phyloP scores from a whole-genome alignment of 169 alveolate species.

The Babesia gibsoni region DNA sequence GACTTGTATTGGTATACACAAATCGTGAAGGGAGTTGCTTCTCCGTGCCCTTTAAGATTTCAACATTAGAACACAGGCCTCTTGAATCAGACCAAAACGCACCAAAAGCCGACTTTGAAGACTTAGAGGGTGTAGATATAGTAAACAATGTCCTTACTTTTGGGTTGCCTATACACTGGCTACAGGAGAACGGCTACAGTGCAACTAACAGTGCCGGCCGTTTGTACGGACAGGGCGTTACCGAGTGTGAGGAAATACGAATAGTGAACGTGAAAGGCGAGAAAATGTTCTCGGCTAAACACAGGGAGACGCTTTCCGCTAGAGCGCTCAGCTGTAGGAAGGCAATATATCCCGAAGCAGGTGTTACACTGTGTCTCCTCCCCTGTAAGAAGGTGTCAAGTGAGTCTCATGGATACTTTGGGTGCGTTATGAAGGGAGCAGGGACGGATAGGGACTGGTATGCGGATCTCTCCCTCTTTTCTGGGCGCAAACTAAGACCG shows the following conservation, averaged over 20 bases:
- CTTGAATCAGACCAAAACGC: neutral
- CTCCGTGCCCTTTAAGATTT: neutral
- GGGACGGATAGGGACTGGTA: neutral
- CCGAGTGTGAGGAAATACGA: too few relatives aligned
- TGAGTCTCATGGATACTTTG: neutral
- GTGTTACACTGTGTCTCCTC: neutral
- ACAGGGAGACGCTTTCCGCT: too few relatives aligned
- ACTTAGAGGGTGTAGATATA: neutral
- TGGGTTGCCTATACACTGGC: constrained; percentile 9
- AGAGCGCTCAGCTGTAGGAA: too few relatives aligned
- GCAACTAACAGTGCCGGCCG: neutral
- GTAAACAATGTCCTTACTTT: neutral
- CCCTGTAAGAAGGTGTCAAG: neutral
- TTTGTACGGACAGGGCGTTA: too few relatives aligned
- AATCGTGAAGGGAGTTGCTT: constrained; percentile 8
- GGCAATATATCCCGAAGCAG: too few relatives aligned
- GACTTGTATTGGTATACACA: neutral
- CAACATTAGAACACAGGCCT: neutral
- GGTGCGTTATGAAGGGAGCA: neutral
- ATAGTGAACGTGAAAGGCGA: too few relatives aligned
- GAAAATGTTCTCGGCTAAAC: too few relatives aligned
- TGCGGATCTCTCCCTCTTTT: too few relatives aligned
- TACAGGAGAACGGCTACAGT: neutral
- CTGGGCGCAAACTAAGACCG: neutral
- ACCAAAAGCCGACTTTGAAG: neutral